phyloP scores from a whole-genome alignment of 441 rosid species.

The Viola pubescens region DNA sequence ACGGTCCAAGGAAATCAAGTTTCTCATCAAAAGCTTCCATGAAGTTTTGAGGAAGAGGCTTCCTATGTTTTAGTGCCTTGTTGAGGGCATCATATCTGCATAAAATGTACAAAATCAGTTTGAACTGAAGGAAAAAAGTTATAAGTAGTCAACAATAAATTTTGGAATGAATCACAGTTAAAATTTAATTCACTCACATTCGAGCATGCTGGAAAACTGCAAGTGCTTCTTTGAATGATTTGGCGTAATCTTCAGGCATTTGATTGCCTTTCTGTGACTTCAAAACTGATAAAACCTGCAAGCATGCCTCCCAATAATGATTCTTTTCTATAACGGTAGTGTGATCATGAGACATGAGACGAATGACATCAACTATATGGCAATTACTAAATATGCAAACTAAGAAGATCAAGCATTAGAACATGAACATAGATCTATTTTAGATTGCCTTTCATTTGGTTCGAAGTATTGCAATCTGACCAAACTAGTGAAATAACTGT shows the following conservation, averaged over 20 bases:
- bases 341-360: too few species aligned
- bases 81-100: slow-evolving; percentile 53
- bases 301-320: neutral
- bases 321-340: too few species aligned
- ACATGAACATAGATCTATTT: too few species aligned
- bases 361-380: too few species aligned
- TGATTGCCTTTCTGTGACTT: slow-evolving; percentile 62
- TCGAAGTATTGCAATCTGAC: too few species aligned
- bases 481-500: too few species aligned
- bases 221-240: slow-evolving; percentile 57
- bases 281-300: slow-evolving; percentile 65
- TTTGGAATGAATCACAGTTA: neutral
- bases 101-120: slow-evolving; percentile 5
- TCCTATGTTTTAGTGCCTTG: slow-evolving; percentile 53
- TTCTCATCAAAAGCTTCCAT: slow-evolving; percentile 35
- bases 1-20: slow-evolving; percentile 90
- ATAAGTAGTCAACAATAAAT: neutral
- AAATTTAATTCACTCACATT: slow-evolving; percentile 32
- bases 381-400: too few species aligned
- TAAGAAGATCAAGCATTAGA: too few species aligned
- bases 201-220: slow-evolving; percentile 82
- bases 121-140: neutral
- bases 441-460: neutral
- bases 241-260: slow-evolving; percentile 69
- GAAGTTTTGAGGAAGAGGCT: slow-evolving; percentile 51